Conservation (phyloP, 257 asterid species). For the Nicotiana tabacum region DNA sequence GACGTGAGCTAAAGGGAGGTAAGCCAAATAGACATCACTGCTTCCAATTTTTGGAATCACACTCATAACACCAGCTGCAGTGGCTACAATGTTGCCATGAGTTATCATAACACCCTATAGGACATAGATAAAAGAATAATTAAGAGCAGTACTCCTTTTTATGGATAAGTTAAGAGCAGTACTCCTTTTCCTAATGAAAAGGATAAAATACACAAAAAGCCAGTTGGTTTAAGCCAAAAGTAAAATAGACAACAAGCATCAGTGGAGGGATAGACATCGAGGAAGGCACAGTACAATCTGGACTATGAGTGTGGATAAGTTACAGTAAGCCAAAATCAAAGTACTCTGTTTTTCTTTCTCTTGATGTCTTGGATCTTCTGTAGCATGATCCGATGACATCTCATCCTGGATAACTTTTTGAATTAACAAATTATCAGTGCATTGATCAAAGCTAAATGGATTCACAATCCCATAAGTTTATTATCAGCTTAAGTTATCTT, state of each 20-base stretch:
- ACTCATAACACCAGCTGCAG: constrained; percentile 88
- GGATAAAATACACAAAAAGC: not conserved
- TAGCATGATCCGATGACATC: not conserved
- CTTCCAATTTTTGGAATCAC: constrained; percentile 67
- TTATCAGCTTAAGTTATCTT: not conserved
- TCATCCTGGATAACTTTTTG: not conserved
- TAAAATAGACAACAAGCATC: not conserved
- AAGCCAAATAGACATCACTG: constrained; percentile 74
- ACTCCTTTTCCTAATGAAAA: not conserved
- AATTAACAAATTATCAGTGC: not conserved
- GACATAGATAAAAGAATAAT: not conserved
- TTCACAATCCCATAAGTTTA: not conserved
- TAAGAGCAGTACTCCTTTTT: not conserved
- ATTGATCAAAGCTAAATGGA: not conserved
- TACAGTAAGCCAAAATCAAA: not conserved
- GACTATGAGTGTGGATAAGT: not conserved
- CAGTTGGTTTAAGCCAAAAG: not conserved
- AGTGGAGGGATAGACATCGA: not conserved
- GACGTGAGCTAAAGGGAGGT: constrained; percentile 91
- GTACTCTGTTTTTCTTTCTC: not conserved
- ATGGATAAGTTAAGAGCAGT: not conserved
- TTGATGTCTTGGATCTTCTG: not conserved
- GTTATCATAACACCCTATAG: constrained; percentile 93
- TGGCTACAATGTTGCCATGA: constrained; percentile 85
- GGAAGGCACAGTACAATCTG: not conserved